A percentile compares a stretch with the other conserved stretches of the same genome.
Evolutionary conservation across 2,329 filamentous ascomycete species (phyloP).

Genomic region (Alternaria infectoria): DNA sequence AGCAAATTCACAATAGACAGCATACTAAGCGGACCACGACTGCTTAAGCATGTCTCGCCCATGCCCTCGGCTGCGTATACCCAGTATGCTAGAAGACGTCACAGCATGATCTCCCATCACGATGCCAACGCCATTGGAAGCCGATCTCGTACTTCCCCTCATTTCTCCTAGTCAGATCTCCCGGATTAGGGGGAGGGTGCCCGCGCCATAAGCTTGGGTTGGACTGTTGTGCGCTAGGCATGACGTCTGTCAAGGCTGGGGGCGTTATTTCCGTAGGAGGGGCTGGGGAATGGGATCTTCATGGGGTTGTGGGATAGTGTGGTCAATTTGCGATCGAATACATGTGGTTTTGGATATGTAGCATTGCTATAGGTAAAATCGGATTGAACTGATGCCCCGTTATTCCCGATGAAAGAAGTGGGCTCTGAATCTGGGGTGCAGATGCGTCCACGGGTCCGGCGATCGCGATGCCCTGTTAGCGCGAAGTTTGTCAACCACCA

Average conservation of each 20-base stretch:
- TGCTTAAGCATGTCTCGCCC: conserved; percentile 9
- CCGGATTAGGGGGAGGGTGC: conserved; percentile 7
- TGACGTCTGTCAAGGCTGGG: conserved; percentile 17
- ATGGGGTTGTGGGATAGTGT: background rate
- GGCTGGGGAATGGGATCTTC: background rate
- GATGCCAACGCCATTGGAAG: conserved; percentile 10
- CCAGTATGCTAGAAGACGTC: conserved; percentile 13
- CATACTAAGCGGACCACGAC: background rate
- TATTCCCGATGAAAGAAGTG: conserved; percentile 4
- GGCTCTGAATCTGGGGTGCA: conserved; percentile 24
- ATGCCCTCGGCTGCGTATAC: conserved; percentile 3
- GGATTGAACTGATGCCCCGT: background rate
- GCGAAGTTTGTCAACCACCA: background rate
- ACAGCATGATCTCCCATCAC: conserved; percentile 4
- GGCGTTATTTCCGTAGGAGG: conserved; percentile 7
- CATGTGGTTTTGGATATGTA: background rate
- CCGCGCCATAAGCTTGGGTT: conserved; percentile 11
- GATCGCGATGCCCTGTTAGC: conserved; percentile 3
- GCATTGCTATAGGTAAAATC: background rate
- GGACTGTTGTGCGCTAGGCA: conserved; percentile 12
- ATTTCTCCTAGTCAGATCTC: conserved; percentile 2
- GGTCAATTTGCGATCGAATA: fast-evolving
- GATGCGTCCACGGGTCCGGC: background rate
- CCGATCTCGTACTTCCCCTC: conserved; percentile 11
- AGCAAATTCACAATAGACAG: background rate